Percentiles rank a stretch among this genome's conserved stretches.
Conservation (phyloP, 345 rosid genomes). For the Syzygium oleosum region DNA sequence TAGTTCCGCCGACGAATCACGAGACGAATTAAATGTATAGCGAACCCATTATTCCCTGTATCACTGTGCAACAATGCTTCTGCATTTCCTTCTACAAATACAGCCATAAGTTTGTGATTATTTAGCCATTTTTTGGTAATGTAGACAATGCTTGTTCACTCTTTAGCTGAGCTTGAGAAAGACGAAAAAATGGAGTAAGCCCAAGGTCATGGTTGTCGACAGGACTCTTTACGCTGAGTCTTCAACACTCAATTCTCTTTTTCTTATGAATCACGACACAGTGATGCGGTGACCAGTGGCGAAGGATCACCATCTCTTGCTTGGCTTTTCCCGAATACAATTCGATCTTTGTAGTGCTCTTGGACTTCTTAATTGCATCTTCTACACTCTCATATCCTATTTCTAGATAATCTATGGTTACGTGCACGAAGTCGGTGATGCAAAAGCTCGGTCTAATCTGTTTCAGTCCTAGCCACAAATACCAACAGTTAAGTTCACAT, state of each 20-base stretch:
- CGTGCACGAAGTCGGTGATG: background rate
- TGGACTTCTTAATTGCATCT: background rate
- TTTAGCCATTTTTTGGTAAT: background rate
- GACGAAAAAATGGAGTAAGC: background rate
- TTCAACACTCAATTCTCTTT: background rate
- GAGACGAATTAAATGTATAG: background rate
- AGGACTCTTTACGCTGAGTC: background rate
- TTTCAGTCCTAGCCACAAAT: background rate
- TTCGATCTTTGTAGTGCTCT: background rate
- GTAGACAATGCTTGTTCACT: background rate
- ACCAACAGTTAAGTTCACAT: background rate
- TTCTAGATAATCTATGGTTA: background rate
- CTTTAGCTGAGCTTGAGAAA: background rate
- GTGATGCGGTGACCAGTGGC: background rate
- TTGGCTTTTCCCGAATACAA: background rate
- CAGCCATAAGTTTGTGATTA: background rate
- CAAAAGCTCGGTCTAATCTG: background rate
- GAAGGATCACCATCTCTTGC: background rate
- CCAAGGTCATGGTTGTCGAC: background rate
- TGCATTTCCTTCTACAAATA: background rate
- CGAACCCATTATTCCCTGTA: background rate
- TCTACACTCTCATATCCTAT: background rate
- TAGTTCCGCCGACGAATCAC: background rate
- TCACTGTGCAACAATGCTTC: background rate
- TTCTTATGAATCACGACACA: background rate